Conservation (phyloP, 2,329 filamentous ascomycete species). For the Emergomyces orientalis region DNA sequence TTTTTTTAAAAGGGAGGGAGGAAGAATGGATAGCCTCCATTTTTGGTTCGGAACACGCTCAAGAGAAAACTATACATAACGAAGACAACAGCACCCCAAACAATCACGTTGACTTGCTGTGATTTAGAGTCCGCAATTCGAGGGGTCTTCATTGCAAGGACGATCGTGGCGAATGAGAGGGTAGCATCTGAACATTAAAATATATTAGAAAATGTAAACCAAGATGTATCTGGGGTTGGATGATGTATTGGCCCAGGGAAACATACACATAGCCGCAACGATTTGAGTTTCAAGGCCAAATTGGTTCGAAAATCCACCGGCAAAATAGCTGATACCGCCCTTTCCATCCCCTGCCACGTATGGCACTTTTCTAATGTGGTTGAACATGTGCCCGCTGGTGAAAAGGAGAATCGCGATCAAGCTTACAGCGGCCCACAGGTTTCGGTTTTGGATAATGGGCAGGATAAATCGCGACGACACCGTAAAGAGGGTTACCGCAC, state of each 20-base stretch:
- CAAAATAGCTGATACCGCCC: conserved; percentile 84
- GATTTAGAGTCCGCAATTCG: conserved; percentile 65
- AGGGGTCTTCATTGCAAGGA: conserved; percentile 87
- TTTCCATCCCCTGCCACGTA: conserved; percentile 79
- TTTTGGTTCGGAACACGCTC: conserved; percentile 90
- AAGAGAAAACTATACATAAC: conserved; percentile 88
- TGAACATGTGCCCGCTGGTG: conserved; percentile 98
- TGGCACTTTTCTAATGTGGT: conserved; percentile 91
- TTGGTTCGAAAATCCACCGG: conserved; percentile 85
- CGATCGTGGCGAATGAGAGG: conserved; percentile 81
- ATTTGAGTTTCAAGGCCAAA: conserved; percentile 94
- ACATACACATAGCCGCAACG: conserved; percentile 83
- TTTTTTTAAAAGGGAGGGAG: conserved; percentile 70
- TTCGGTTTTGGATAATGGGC: conserved; percentile 78
- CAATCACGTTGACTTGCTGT: conserved; percentile 72
- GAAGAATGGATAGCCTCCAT: conserved; percentile 86
- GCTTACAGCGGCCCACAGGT: conserved; percentile 85
- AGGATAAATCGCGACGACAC: conserved; percentile 70
- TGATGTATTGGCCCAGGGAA: neutral
- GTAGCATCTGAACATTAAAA: conserved; percentile 52
- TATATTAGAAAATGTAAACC: conserved; percentile 18
- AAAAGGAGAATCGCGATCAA: conserved; percentile 85
- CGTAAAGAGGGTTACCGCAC: conserved; percentile 56
- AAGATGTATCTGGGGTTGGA: neutral
- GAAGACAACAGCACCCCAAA: conserved; percentile 69